These are phyloP conservation scores for Mollisia scopiformis DNA, from an alignment of 2,329 filamentous ascomycete species.

Conservation along the genomic window DNA sequence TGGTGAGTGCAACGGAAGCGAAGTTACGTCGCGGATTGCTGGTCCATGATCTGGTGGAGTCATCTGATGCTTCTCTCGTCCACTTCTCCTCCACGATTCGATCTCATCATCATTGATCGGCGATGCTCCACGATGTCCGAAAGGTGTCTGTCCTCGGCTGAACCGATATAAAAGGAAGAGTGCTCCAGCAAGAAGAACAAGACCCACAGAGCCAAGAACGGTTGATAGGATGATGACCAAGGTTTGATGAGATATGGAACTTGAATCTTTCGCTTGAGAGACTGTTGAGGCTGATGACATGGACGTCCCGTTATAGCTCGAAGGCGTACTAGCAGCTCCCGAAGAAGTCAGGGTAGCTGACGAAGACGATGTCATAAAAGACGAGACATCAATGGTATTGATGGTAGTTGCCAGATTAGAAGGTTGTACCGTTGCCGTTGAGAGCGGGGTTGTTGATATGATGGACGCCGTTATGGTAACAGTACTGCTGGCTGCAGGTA, in stretches of 20 bases:
- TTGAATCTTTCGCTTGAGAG: background rate
- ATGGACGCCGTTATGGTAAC: constrained; percentile 12
- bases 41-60: constrained; percentile 13
- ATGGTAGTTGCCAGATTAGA: constrained; percentile 11
- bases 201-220: constrained; percentile 32
- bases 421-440: constrained; percentile 4
- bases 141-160: constrained; percentile 36
- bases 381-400: constrained; percentile 23
- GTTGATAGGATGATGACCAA: constrained; percentile 31
- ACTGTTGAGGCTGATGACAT: constrained; percentile 17
- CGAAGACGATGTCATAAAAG: constrained; percentile 17
- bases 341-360: constrained; percentile 7
- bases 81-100: constrained; percentile 55
- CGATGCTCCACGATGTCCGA: constrained; percentile 58
- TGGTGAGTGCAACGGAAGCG: constrained; percentile 19
- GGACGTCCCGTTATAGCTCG: constrained; percentile 9
- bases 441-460: constrained; percentile 12
- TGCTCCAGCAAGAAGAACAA: constrained; percentile 24
- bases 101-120: constrained; percentile 69
- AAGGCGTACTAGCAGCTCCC: background rate
- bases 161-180: constrained; percentile 29
- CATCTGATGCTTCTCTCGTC: constrained; percentile 18
- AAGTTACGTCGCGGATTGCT: constrained; percentile 15
- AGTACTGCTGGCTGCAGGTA: background rate
- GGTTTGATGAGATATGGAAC: constrained; percentile 10